Evolutionary conservation across 441 rosid species (phyloP), one percentile per base, ranked within the genome.

Genomic region (Theobroma grandiflorum): DNA sequence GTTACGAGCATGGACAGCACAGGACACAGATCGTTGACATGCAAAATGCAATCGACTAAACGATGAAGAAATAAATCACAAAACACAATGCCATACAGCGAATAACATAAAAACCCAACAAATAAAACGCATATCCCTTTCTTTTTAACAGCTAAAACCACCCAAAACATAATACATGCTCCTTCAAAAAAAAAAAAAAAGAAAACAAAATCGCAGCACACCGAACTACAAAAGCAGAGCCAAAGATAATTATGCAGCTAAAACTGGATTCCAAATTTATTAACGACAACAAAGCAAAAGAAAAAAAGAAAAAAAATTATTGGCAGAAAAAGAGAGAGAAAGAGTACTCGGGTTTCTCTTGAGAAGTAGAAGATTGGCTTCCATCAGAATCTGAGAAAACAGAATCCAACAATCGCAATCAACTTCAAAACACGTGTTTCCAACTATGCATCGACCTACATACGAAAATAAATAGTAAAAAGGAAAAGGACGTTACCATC

Each of bases 261-360:
- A 26, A 40, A 53, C 37, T 26, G 47, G 59, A 55, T 22, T 26
- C 10, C 12, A 73, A 47, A 75, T 71, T 33, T 64, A 40, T 53
- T 18, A 72, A 72, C 31, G 45, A 69, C 26, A 47, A 33, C n/a
- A 52, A 52, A 58, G 22, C 18, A 18, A 52, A 37, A 59, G 2
- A 8, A 75, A 11, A 18, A 62, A 64, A 64, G 22, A 42, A 26
- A 66, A 61, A 14, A 40, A 80, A 57, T 26, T 3, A 35, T 58
- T 79, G 63, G 61, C 53, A 77, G 78, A 75, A 70, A 22, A 22
- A 74, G 12, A 42, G n/a, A 14, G 72, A 79, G 77, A 77, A 83
- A 72, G 64, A 82, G 77, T 90, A 92, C 88, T 92, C 94, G 18
- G 95, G 90, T 82, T 85, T 84, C 77, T 94, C 96, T 62, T 83